phyloP scores from a whole-genome alignment of 352 stramenopile species.

The Globisporangium echinulatum region DNA sequence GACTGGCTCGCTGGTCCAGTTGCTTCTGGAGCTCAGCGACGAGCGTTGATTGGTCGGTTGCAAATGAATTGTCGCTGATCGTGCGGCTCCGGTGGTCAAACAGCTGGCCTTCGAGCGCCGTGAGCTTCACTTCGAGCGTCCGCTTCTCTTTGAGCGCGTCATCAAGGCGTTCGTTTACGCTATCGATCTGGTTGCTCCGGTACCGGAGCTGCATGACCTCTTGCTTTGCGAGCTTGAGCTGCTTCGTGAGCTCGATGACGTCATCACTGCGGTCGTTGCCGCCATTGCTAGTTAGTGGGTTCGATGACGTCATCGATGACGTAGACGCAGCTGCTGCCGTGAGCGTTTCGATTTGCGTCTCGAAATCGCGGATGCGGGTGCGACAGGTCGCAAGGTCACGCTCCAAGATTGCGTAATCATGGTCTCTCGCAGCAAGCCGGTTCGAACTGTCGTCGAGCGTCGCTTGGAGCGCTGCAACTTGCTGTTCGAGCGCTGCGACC shows the following conservation, averaged over 20 bases:
- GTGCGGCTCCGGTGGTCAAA: slow-evolving; percentile 69
- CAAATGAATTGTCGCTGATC: slow-evolving; percentile 48
- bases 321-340: slow-evolving; percentile 8
- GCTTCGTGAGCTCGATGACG: slow-evolving; percentile 56
- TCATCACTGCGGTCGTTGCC: slow-evolving; percentile 24
- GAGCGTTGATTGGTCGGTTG: slow-evolving; percentile 26
- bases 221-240: slow-evolving; percentile 70
- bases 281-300: slow-evolving; percentile 10
- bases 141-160: slow-evolving; percentile 75
- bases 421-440: slow-evolving; percentile 7
- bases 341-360: slow-evolving; percentile 2
- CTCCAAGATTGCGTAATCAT: too few species aligned
- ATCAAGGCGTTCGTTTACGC: slow-evolving; percentile 58
- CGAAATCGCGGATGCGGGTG: neutral
- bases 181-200: slow-evolving; percentile 74
- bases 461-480: slow-evolving; percentile 14
- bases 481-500: slow-evolving; percentile 18
- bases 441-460: slow-evolving; percentile 6
- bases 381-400: too few species aligned
- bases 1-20: slow-evolving; percentile 45
- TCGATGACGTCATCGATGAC: slow-evolving; percentile 9
- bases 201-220: slow-evolving; percentile 82
- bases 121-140: slow-evolving; percentile 74
- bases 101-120: slow-evolving; percentile 63
- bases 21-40: slow-evolving; percentile 48